These are phyloP conservation scores for Phytophthora ohioensis DNA, from an alignment of 352 stramenopile genomes.

Conservation along the genomic window DNA sequence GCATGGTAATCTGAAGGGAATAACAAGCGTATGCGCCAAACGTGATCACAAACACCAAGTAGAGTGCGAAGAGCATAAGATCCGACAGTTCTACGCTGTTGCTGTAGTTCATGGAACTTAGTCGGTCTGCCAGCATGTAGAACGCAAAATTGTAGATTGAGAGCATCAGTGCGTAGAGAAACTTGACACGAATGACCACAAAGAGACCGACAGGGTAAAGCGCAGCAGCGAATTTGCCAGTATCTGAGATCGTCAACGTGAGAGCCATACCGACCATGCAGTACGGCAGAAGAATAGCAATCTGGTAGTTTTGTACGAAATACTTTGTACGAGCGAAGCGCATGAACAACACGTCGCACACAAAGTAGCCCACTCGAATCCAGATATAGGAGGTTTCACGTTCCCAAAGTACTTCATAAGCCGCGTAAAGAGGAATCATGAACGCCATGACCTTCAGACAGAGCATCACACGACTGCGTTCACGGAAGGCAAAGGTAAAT, in stretches of 20 bases:
- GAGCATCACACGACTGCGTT: slow-evolving; percentile 70
- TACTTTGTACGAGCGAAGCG: slow-evolving; percentile 66
- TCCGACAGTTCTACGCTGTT: slow-evolving; percentile 60
- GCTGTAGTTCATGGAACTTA: slow-evolving; percentile 31
- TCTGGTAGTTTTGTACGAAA: slow-evolving; percentile 84
- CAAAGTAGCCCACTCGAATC: slow-evolving; percentile 73
- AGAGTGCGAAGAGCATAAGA: slow-evolving; percentile 72
- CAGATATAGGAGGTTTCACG: slow-evolving; percentile 65
- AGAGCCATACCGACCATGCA: slow-evolving; percentile 77
- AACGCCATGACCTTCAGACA: slow-evolving; percentile 77
- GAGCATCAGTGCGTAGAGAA: slow-evolving; percentile 78
- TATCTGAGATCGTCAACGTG: slow-evolving; percentile 85
- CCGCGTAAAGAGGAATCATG: slow-evolving; percentile 75
- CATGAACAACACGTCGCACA: slow-evolving; percentile 81
- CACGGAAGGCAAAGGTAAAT: slow-evolving; percentile 74
- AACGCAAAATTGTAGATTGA: slow-evolving; percentile 86
- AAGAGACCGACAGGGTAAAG: slow-evolving; percentile 86
- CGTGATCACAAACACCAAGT: slow-evolving; percentile 78
- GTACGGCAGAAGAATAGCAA: slow-evolving; percentile 75
- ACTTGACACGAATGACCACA: slow-evolving; percentile 86
- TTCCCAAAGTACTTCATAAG: slow-evolving; percentile 79
- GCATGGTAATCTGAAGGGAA: slow-evolving; percentile 86
- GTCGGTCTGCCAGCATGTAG: slow-evolving; percentile 61
- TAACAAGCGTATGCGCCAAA: slow-evolving; percentile 85
- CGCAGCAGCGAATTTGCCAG: slow-evolving; percentile 82